Percentiles rank a stretch among this genome's conserved stretches.
Conservation (phyloP, 2,329 filamentous ascomycete species). For the Decorospora gaudefroyi region DNA sequence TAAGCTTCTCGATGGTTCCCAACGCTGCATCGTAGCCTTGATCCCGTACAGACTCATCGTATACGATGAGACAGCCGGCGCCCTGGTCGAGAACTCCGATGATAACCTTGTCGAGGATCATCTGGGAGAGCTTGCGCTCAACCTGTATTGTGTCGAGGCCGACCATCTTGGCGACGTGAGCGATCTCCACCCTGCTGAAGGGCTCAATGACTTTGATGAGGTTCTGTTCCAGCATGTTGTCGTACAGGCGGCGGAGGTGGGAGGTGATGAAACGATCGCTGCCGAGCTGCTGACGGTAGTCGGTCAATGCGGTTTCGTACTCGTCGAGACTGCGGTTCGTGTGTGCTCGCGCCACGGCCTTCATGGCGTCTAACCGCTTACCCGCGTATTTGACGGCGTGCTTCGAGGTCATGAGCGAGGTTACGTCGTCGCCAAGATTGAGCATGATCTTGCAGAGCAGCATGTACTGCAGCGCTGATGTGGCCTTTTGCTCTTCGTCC, state of each 20-base stretch:
- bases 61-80: conserved; percentile 95
- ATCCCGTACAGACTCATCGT: conserved; percentile 91
- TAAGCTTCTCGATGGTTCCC: conserved; percentile 94
- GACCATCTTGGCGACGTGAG: conserved; percentile 96
- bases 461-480: conserved; percentile 99
- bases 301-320: conserved; percentile 88
- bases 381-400: conserved; percentile 96
- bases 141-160: conserved; percentile 95
- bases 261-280: conserved; percentile 96
- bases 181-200: conserved; percentile 95
- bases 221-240: conserved; percentile 99
- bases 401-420: conserved; percentile 91
- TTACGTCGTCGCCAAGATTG: conserved; percentile 94
- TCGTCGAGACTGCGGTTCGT: conserved; percentile 94
- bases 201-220: conserved; percentile 99
- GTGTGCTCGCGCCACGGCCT: conserved; percentile 94
- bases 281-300: conserved; percentile 91
- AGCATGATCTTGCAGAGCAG: conserved; percentile 99
- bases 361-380: conserved; percentile 97
- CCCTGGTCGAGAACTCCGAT: conserved; percentile 97
- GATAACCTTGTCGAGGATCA: conserved; percentile 99
- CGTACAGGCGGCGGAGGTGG: conserved; percentile 92
- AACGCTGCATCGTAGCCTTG: conserved; percentile 92
- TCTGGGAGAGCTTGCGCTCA: conserved; percentile 96
- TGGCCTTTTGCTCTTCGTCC: conserved; percentile 86